Conservation (phyloP, 2,329 filamentous ascomycete species). For the Aureobasidium melanogenum region DNA sequence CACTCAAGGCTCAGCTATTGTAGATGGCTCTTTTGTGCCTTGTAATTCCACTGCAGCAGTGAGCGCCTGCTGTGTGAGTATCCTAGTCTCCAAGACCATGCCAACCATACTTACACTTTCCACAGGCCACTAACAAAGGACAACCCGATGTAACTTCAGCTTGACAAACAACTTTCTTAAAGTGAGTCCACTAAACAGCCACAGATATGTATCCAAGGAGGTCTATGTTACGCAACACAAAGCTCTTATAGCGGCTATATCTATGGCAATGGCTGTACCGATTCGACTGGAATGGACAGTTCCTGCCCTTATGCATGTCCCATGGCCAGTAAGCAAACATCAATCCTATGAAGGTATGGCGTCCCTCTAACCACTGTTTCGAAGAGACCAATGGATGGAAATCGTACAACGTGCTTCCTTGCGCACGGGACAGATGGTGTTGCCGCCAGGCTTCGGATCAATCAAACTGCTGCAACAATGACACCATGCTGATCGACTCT, state of each 20-base stretch:
- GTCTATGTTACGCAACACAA: constrained; percentile 1
- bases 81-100: background rate
- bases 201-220: constrained; percentile 1
- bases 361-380: background rate
- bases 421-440: background rate
- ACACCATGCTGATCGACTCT: background rate
- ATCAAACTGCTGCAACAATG: background rate
- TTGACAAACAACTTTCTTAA: too few species aligned
- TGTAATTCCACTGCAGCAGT: background rate
- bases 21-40: background rate
- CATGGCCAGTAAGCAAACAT: background rate
- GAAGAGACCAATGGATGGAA: background rate
- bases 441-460: background rate
- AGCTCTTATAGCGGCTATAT: constrained; percentile 1
- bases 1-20: background rate
- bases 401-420: constrained; percentile 2
- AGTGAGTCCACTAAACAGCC: background rate
- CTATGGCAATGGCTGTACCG: constrained; percentile 7
- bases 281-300: background rate
- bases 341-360: background rate
- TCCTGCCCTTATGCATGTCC: background rate
- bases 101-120: background rate
- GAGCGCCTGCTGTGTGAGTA: constrained; percentile 6
- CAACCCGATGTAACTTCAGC: background rate
- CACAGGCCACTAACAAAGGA: background rate